phyloP scores from a whole-genome alignment of 306 rosid genomes.

The Ammopiptanthus mongolicus region DNA sequence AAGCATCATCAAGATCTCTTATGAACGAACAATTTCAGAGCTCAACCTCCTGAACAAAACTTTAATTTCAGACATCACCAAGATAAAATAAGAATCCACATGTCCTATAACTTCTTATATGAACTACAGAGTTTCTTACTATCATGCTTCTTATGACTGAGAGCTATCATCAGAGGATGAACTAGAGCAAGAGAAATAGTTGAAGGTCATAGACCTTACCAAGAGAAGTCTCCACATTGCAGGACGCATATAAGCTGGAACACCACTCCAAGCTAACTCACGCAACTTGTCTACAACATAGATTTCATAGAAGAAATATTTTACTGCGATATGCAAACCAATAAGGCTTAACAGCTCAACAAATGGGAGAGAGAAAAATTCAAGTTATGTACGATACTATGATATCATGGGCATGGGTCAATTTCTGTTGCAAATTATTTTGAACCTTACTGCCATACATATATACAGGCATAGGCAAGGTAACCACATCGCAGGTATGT shows the following conservation, averaged over 20 bases:
- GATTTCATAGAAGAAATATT: constrained; percentile 8
- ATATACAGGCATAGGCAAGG: neutral
- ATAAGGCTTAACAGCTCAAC: neutral
- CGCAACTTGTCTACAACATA: constrained; percentile 74
- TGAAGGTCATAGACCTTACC: constrained; percentile 48
- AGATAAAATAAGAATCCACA: constrained; percentile 13
- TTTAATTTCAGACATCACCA: neutral
- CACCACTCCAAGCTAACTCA: constrained; percentile 93
- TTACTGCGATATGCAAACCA: no score
- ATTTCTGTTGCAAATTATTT: neutral
- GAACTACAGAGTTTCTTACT: neutral
- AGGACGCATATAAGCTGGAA: constrained; percentile 95
- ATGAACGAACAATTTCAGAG: neutral
- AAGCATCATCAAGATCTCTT: neutral
- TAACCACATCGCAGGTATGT: neutral
- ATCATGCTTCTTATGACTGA: neutral
- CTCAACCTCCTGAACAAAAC: no score
- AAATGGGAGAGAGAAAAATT: neutral
- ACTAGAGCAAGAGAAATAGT: neutral
- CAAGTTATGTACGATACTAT: neutral
- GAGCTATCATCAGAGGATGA: neutral
- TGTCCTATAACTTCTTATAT: constrained; percentile 1
- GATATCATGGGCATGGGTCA: neutral
- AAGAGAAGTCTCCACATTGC: constrained; percentile 89
- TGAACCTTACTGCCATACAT: neutral